Evolutionary conservation across 257 asterid genomes (phyloP).

Genomic region (Salvia splendens): DNA sequence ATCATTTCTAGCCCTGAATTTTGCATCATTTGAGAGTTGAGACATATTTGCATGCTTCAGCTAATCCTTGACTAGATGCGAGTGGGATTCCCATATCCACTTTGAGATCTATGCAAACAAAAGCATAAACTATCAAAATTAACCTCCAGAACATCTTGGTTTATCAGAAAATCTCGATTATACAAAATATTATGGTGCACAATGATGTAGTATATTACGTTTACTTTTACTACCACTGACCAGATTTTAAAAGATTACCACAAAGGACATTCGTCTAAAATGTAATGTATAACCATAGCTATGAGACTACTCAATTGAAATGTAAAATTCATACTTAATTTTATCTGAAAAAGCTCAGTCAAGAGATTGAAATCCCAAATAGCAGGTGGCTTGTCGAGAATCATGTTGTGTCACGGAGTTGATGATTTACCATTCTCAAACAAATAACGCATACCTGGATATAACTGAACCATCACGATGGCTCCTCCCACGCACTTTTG

Average conservation of each 20-base stretch:
- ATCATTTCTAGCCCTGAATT: conserved; percentile 81
- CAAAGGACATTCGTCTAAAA: conserved; percentile 6
- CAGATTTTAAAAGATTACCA: conserved; percentile 11
- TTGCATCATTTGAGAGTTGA: conserved; percentile 71
- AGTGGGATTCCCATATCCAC: conserved; percentile 51
- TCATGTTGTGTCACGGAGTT: neutral
- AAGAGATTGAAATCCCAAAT: conserved; percentile 17
- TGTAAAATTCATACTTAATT: neutral
- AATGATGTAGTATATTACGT: conserved; percentile 14
- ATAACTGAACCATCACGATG: conserved; percentile 44
- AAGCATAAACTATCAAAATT: conserved; percentile 26
- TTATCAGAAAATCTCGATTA: conserved; percentile 19
- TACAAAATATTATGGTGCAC: conserved; percentile 1
- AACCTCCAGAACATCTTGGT: conserved; percentile 24
- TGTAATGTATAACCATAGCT: neutral
- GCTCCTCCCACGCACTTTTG: conserved; percentile 48
- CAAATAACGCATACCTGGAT: conserved; percentile 52
- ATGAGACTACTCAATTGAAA: neutral
- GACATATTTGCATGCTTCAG: conserved; percentile 90
- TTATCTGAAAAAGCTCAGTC: conserved; percentile 4
- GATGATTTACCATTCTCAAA: neutral
- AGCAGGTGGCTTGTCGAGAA: conserved; percentile 28
- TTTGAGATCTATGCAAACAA: conserved; percentile 42
- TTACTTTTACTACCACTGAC: neutral
- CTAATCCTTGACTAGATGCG: conserved; percentile 60